Base-by-base conservation (phyloP, 176 grass and related monocot genomes). In the Triticum timopheevii region DNA sequence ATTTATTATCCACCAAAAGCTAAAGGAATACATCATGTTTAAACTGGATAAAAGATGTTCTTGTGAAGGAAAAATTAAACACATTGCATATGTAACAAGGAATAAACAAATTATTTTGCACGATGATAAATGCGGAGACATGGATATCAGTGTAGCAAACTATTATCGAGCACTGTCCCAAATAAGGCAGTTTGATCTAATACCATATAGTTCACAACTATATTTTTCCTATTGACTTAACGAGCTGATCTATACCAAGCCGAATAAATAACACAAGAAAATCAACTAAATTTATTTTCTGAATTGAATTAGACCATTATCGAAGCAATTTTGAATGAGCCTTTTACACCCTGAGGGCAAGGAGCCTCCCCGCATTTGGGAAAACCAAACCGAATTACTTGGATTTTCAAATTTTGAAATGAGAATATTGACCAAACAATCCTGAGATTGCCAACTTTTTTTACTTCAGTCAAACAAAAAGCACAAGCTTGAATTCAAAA, bases 1-100 rank as follows among this genome's bases (percentile, higher is more conserved):
- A 85, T 66, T 67, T 22, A 63, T 87, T 6, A 91, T 77, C 80
- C 15, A 82, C 58, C 58, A 77, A 73, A 24, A 83, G 39, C 20
- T 71, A 23, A 9, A 88, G 61, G 83, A 69, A 25, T 61, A 69
- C 40, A 52, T 77, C 35, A 10, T 77, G 82, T 44, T 78, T 75
- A 15, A 44, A 42, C 59, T 76, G 61, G 62, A 68, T 69, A 81
- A 73, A 74, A 23, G 36, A 36, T 8, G 4, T 65, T 23, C 15
- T 7, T 6, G 10, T 0, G 24, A 63, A 42, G 36, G n/a, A 4
- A 72, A 72, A n/a, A 25, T 13, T 58, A 24, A 13, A 28, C 65
- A 77, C 27, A 76, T 7, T 30, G 2, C 27, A 66, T 69, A 34
- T 77, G 10, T 35, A 72, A 59, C 54, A 3, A 58, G 52, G 20